These are phyloP conservation scores for Arthrobotrys sphaeroides DNA, from an alignment of 2,329 filamentous ascomycete genomes.

Conservation along the genomic window DNA sequence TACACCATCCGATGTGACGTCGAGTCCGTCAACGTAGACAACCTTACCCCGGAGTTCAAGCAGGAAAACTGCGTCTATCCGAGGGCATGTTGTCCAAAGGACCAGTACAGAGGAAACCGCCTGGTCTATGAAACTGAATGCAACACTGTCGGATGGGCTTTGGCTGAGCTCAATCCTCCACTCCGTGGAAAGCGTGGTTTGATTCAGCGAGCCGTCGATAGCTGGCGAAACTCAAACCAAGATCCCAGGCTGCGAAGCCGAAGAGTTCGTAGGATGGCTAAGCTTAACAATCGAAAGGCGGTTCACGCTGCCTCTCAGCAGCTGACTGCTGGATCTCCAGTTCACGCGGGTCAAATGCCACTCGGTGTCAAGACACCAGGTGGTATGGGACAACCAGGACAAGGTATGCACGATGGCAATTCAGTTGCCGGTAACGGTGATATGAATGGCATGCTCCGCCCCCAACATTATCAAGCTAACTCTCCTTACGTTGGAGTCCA, in stretches of 20 bases:
- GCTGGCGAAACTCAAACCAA: conserved; percentile 99
- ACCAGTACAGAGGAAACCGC: conserved; percentile 94
- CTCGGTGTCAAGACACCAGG: conserved; percentile 41
- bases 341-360: conserved; percentile 54
- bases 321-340: conserved; percentile 56
- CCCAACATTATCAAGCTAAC: conserved; percentile 57
- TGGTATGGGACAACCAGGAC: conserved; percentile 52
- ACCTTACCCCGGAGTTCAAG: conserved; percentile 87
- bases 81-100: conserved; percentile 90
- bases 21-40: conserved; percentile 92
- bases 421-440: conserved; percentile 55
- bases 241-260: conserved; percentile 89
- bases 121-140: conserved; percentile 98
- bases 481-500: conserved; percentile 56
- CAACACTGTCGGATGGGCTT: conserved; percentile 99
- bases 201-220: conserved; percentile 96
- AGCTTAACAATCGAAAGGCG: conserved; percentile 87
- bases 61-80: conserved; percentile 98
- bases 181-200: conserved; percentile 92
- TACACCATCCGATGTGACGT: conserved; percentile 96
- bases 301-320: conserved; percentile 69
- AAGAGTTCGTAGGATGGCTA: conserved; percentile 92
- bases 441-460: conserved; percentile 57
- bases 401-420: conserved; percentile 54
- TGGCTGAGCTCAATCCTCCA: conserved; percentile 90